Evolutionary conservation across 108 stramenopile genomes (phyloP).

Genomic region (Ochromonas danica): DNA sequence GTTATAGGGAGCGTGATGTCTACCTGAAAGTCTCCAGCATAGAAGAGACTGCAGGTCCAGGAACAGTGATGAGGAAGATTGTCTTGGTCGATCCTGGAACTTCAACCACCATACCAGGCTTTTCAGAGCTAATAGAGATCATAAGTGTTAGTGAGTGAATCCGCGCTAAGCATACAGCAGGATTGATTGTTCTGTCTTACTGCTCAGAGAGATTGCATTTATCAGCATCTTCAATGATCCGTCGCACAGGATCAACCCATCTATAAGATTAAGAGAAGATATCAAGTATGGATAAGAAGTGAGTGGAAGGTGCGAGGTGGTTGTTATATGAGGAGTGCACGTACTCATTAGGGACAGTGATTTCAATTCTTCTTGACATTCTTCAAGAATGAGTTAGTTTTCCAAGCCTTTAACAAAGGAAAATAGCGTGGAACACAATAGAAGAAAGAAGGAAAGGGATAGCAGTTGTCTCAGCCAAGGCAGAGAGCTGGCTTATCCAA

Average conservation of each 20-base stretch:
- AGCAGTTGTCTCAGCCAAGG: too few species aligned
- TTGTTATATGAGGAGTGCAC: background rate
- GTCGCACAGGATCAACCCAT: conserved; percentile 13
- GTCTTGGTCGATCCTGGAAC: background rate
- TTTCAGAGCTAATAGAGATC: background rate
- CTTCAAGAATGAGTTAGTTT: too few species aligned
- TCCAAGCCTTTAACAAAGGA: too few species aligned
- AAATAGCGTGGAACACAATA: too few species aligned
- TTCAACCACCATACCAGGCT: background rate
- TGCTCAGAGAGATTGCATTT: background rate
- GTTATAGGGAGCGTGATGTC: too few species aligned
- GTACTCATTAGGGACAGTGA: conserved; percentile 23
- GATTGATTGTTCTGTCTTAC: background rate
- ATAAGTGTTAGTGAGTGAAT: background rate
- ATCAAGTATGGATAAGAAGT: background rate
- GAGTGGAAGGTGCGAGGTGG: background rate
- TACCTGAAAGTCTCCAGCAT: background rate
- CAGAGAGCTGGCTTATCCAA: too few species aligned
- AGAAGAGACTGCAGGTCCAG: background rate
- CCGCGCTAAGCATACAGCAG: background rate
- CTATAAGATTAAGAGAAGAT: background rate
- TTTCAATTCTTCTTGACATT: conserved; percentile 20
- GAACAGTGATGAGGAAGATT: background rate
- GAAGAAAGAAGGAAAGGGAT: too few species aligned
- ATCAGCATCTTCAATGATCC: background rate